These are phyloP conservation scores for Salix viminalis DNA, from an alignment of 345 rosid genomes.

Conservation along the genomic window DNA sequence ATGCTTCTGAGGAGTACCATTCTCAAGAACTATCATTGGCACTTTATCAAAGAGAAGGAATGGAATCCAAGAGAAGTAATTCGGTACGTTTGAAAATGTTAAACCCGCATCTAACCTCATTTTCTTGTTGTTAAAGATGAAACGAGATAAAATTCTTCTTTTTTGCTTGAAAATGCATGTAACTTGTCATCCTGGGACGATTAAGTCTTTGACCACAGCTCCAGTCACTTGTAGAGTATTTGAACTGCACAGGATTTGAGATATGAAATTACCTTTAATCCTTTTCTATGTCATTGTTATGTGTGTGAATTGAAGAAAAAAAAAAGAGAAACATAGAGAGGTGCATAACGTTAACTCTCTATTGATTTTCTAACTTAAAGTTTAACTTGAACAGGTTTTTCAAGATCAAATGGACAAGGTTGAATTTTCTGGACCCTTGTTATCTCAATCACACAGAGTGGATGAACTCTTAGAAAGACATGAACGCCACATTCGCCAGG, in stretches of 20 bases:
- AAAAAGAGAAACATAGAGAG: background rate
- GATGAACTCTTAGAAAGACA: slow-evolving; percentile 74
- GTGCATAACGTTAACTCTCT: background rate
- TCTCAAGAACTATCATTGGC: slow-evolving; percentile 79
- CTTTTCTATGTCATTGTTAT: background rate
- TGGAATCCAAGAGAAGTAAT: slow-evolving; percentile 54
- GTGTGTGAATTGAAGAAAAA: background rate
- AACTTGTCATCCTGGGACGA: background rate
- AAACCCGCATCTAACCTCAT: slow-evolving; percentile 21
- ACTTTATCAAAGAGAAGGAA: slow-evolving; percentile 61
- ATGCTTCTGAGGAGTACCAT: slow-evolving; percentile 79
- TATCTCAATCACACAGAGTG: slow-evolving; percentile 65
- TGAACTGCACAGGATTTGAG: background rate
- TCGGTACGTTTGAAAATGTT: slow-evolving; percentile 52
- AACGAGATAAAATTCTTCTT: background rate
- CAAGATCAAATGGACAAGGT: slow-evolving; percentile 61
- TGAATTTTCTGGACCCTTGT: slow-evolving; percentile 80
- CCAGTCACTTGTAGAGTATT: background rate
- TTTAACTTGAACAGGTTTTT: slow-evolving; percentile 48
- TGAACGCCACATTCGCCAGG: slow-evolving; percentile 77
- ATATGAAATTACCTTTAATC: background rate
- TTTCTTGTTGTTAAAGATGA: slow-evolving; percentile 11
- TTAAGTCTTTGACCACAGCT: background rate
- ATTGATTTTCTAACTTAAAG: background rate
- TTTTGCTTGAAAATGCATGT: background rate